Evolutionary conservation across 2,329 filamentous ascomycete species (phyloP), one percentile per base, ranked within the genome.

Genomic region (Hortaea werneckii): DNA sequence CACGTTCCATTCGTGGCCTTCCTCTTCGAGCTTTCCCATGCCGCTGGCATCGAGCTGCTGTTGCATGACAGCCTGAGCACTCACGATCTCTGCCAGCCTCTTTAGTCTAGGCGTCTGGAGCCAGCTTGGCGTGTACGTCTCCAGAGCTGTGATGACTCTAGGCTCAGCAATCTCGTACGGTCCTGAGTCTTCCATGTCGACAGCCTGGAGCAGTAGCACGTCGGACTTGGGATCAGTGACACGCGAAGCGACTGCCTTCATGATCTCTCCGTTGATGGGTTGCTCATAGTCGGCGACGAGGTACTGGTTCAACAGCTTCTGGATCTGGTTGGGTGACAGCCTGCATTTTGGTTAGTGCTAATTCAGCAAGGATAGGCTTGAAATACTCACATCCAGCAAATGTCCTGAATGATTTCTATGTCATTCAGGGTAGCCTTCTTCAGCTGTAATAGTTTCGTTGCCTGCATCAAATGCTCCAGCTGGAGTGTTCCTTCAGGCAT

Each of bases 391-490:
- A 96, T 96, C 90, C 90, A 96, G 78, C 92, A 98, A 59, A 98
- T 98, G 65, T 98, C 92, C 72, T 98, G 92, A 61, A 98, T 98
- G 60, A 98, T 98, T 70, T 98, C 92, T 60, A 98, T 98, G 62
- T 98, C 92, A 65, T 96, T 98, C 64, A 98, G 72, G 1, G 92
- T 98, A 6, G 92, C 92, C 73, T 98, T 98, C 82, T 98, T 98
- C 53, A 98, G 76, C 67, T 98, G 92, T 54, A 98, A 76, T 53
- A 98, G 82, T 73, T 98, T 98, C 13, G 92, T 98, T 44, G 92
- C 92, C 86, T 96, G 90, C 92, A 98, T 98, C 57, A 98, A 72
- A 73, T 98, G 92, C 74, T 98, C 92, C 46, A 98, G 78, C 71
- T 96, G 90, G 44, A 98, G 77, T 29, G 90, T 98, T 45, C 92